phyloP scores from a whole-genome alignment of 202 grass and related monocot species.

The Hordeum pubiflorum region DNA sequence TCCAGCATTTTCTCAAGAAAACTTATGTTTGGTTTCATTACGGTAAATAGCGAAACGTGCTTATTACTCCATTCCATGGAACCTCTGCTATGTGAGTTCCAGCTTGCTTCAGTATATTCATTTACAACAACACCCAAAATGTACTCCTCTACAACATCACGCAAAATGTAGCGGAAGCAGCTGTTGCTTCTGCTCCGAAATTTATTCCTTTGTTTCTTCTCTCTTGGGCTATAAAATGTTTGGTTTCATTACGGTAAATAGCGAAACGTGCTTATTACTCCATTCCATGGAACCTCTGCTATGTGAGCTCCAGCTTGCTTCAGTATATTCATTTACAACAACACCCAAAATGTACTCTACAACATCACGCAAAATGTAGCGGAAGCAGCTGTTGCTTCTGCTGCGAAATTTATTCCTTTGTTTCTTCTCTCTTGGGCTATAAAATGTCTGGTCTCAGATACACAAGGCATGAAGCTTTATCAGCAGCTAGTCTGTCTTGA shows the following conservation, averaged over 20 bases:
- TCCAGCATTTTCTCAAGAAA: not conserved
- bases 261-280: not conserved
- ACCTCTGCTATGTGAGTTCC: not conserved
- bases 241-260: not conserved
- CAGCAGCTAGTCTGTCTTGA: slow-evolving; percentile 46
- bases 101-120: not conserved
- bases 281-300: not conserved
- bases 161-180: not conserved
- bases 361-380: not conserved
- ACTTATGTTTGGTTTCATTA: not conserved
- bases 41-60: not conserved
- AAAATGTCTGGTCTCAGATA: not conserved
- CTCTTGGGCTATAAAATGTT: not conserved
- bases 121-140: slow-evolving; percentile 6
- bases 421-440: not conserved
- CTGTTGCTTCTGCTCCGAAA: not conserved
- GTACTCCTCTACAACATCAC: not conserved
- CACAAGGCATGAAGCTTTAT: not conserved
- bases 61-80: not conserved
- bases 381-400: not conserved
- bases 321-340: slow-evolving; percentile 18
- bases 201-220: slow-evolving; percentile 13
- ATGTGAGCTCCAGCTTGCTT: not conserved
- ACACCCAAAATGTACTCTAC: not conserved
- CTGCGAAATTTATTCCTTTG: slow-evolving; percentile 6